Conservation (phyloP, 2,329 filamentous ascomycete genomes). For the Fusarium torreyae region DNA sequence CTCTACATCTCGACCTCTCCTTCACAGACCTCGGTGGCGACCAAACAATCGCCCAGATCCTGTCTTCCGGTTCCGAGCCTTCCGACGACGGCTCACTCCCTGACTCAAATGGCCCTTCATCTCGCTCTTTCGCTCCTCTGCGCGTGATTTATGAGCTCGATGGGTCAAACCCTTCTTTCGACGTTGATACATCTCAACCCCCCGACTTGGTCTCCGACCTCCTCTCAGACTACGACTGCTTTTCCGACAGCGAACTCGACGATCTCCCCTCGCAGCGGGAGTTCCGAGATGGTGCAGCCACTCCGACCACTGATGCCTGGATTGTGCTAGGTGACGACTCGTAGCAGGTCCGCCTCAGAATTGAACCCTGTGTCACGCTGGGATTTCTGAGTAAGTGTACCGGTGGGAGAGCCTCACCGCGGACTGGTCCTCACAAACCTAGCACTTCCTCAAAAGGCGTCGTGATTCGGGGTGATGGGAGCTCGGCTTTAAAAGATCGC, state of each 20-base stretch:
- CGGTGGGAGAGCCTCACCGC: constrained; percentile 52
- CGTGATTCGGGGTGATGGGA: constrained; percentile 24
- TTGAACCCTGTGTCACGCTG: constrained; percentile 46
- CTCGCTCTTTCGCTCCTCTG: constrained; percentile 52
- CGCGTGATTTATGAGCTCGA: constrained; percentile 60
- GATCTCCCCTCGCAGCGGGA: constrained; percentile 53
- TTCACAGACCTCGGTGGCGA: constrained; percentile 61
- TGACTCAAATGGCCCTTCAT: constrained; percentile 10
- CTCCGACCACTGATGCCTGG: constrained; percentile 56
- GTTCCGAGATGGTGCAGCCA: constrained; percentile 50
- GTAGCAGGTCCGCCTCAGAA: constrained; percentile 60
- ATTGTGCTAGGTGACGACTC: constrained; percentile 63
- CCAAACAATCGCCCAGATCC: constrained; percentile 56
- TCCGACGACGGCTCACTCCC: constrained; percentile 37
- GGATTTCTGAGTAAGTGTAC: constrained; percentile 47
- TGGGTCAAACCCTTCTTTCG: constrained; percentile 52
- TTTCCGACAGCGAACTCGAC: constrained; percentile 56
- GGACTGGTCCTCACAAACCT: constrained; percentile 58
- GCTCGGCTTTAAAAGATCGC: neutral
- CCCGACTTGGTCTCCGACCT: constrained; percentile 55
- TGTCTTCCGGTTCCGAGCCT: constrained; percentile 45
- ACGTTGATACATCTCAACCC: constrained; percentile 56
- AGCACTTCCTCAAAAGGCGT: constrained; percentile 33
- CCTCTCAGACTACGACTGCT: constrained; percentile 56
- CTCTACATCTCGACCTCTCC: constrained; percentile 58